Evolutionary conservation across 2,329 filamentous ascomycete species (phyloP).

Genomic region (Fusarium longipes): DNA sequence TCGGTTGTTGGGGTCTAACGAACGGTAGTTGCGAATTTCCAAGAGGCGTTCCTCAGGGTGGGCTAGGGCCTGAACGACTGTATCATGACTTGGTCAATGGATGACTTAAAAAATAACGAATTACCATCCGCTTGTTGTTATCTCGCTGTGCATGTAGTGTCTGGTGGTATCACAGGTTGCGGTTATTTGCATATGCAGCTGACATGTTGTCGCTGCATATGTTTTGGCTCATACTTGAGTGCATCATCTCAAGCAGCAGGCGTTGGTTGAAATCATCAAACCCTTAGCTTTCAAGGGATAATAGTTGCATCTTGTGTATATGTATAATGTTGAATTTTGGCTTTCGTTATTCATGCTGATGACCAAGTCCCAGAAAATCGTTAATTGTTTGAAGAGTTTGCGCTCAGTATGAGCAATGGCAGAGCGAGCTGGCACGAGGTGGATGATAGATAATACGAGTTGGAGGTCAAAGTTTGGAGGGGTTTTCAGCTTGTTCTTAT

Average conservation of each 20-base stretch:
- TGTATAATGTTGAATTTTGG: not conserved
- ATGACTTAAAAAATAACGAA: slow-evolving; percentile 39
- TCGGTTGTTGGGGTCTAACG: slow-evolving; percentile 1
- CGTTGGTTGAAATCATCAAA: too few species aligned
- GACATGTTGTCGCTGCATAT: not conserved
- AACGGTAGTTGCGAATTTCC: slow-evolving; percentile 17
- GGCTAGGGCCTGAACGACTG: slow-evolving; percentile 40
- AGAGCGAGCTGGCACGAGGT: not conserved
- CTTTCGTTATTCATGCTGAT: not conserved
- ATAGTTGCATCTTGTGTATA: not conserved
- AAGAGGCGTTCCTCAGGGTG: slow-evolving; percentile 42
- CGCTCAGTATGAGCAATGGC: not conserved
- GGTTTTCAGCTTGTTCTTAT: slow-evolving; percentile 4
- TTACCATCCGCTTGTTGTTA: slow-evolving; percentile 10
- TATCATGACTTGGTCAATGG: slow-evolving; percentile 35
- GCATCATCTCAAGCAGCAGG: not conserved
- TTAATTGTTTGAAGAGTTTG: not conserved
- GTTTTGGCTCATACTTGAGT: not conserved
- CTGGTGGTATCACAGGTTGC: not conserved
- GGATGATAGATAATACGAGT: not conserved
- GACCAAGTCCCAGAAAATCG: too few species aligned
- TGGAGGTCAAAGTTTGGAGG: not conserved
- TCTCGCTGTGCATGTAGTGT: not conserved
- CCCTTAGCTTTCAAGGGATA: not conserved
- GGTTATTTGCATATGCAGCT: not conserved